Evolutionary conservation across 352 stramenopile genomes (phyloP).

Genomic region (Globisporangium emineosum): DNA sequence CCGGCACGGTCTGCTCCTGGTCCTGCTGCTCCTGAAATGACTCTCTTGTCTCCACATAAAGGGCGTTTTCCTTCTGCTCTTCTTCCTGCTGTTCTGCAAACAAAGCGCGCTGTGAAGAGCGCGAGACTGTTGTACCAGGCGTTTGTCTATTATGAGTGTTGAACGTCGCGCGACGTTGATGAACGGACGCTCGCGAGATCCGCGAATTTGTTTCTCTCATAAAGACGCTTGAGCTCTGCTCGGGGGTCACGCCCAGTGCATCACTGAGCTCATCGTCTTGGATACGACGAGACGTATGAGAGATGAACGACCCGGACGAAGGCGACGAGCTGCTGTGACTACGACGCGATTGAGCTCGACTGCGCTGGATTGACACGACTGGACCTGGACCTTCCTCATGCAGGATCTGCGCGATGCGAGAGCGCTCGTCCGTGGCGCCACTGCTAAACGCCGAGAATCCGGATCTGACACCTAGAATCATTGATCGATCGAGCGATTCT

Average conservation of each 20-base stretch:
- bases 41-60: background rate
- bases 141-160: background rate
- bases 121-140: background rate
- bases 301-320: constrained; percentile 14
- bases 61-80: constrained; percentile 10
- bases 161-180: background rate
- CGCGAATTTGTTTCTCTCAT: background rate
- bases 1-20: background rate
- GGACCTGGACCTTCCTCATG: constrained; percentile 8
- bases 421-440: constrained; percentile 7
- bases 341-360: background rate
- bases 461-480: constrained; percentile 34
- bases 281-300: constrained; percentile 17
- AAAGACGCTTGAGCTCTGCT: background rate
- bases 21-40: constrained; percentile 1
- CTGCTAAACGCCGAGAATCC: constrained; percentile 32
- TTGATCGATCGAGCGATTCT: constrained; percentile 49
- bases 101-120: constrained; percentile 10
- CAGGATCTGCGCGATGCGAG: constrained; percentile 11
- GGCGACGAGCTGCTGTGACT: constrained; percentile 26
- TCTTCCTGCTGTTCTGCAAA: constrained; percentile 8
- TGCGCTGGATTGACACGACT: constrained; percentile 16
- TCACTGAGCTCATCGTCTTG: constrained; percentile 60
- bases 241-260: constrained; percentile 39
- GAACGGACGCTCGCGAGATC: background rate